A percentile compares a stretch with the other conserved stretches of the same genome.
These are phyloP conservation scores for Arthroderma sp. DNA, from an alignment of 2,329 filamentous ascomycete genomes.

Conservation along the genomic window DNA sequence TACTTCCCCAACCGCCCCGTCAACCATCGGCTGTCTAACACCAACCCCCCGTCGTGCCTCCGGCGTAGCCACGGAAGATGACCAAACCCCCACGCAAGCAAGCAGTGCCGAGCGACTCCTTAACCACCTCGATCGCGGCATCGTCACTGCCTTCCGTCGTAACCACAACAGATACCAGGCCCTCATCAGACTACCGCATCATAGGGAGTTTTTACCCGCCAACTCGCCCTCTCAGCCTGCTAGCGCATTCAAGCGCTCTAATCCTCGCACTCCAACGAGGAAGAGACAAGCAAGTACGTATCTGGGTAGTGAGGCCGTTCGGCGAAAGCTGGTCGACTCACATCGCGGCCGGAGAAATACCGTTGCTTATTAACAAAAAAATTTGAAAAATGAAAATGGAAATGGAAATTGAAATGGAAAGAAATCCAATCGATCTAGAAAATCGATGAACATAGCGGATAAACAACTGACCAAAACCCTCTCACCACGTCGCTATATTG, in stretches of 20 bases:
- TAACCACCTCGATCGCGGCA: slow-evolving; percentile 56
- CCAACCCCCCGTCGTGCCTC: slow-evolving; percentile 27
- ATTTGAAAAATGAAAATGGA: background rate
- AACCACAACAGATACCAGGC: slow-evolving; percentile 42
- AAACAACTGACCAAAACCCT: background rate
- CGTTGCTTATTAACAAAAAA: slow-evolving; percentile 26
- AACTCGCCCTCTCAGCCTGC: slow-evolving; percentile 33
- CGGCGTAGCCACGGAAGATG: slow-evolving; percentile 13
- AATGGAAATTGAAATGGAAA: background rate
- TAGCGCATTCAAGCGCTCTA: slow-evolving; percentile 34
- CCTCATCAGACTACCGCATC: slow-evolving; percentile 37
- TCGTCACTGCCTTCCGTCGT: slow-evolving; percentile 65
- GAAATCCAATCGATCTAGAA: background rate
- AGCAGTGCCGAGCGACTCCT: slow-evolving; percentile 41
- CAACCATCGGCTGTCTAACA: slow-evolving; percentile 29
- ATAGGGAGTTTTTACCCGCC: slow-evolving; percentile 35
- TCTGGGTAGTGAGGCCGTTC: slow-evolving; percentile 31
- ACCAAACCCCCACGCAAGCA: slow-evolving; percentile 8
- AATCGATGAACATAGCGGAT: background rate
- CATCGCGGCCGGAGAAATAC: slow-evolving; percentile 27
- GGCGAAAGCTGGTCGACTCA: slow-evolving; percentile 34
- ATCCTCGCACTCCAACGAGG: slow-evolving; percentile 31
- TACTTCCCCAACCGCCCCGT: slow-evolving; percentile 36
- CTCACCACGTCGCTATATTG: background rate
- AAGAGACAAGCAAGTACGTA: slow-evolving; percentile 30